These are phyloP conservation scores for Penicillium griseofulvum DNA, from an alignment of 2,329 filamentous ascomycete genomes.

Conservation along the genomic window DNA sequence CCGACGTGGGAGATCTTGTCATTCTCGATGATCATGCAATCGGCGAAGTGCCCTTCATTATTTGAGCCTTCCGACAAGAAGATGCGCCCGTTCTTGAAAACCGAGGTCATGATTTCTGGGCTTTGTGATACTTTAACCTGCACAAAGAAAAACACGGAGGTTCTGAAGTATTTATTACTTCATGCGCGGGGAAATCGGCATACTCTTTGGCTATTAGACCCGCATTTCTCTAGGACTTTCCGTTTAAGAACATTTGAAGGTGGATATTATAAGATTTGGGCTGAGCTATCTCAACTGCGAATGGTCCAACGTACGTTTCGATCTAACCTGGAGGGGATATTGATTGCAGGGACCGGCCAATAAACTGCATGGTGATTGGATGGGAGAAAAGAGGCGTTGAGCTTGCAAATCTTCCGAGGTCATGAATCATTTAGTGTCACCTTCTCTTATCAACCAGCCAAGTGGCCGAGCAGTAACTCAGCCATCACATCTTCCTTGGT, in stretches of 20 bases:
- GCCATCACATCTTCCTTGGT: constrained; percentile 32
- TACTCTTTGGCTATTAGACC: background rate
- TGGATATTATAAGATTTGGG: background rate
- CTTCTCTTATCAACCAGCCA: constrained; percentile 19
- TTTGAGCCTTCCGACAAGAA: constrained; percentile 21
- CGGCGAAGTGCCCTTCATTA: constrained; percentile 21
- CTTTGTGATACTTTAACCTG: background rate
- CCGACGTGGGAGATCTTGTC: constrained; percentile 46
- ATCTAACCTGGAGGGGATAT: background rate
- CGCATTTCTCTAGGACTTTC: constrained; percentile 14
- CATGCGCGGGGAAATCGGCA: constrained; percentile 5
- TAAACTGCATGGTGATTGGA: constrained; percentile 6
- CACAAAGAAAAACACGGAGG: background rate
- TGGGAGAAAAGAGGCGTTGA: background rate
- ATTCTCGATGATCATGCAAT: constrained; percentile 41
- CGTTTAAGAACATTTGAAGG: background rate
- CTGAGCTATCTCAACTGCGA: background rate
- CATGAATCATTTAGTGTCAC: background rate
- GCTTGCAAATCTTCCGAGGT: background rate
- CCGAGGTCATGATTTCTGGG: constrained; percentile 17
- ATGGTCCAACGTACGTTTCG: background rate
- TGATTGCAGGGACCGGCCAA: constrained; percentile 1
- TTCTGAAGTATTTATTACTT: constrained; percentile 8
- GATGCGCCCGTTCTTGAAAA: constrained; percentile 37
- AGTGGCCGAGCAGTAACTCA: constrained; percentile 28